These are phyloP conservation scores for Nevesoporus exiguus DNA, from an alignment of 768 basidiomycete species.

Conservation along the genomic window DNA sequence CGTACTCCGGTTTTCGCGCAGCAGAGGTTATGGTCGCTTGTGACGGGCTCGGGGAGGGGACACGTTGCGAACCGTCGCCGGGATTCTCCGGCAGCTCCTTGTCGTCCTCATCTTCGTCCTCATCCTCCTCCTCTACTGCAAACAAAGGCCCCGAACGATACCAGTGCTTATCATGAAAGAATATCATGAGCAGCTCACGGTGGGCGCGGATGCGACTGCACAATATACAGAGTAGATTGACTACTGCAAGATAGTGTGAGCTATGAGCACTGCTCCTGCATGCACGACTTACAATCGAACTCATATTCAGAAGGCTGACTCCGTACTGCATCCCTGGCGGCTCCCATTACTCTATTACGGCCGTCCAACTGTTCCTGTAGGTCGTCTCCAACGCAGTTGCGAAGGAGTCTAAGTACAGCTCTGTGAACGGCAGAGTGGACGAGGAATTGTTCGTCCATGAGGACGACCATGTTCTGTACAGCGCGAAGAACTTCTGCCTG, in stretches of 20 bases:
- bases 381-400: constrained; percentile 90
- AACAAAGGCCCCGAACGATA: constrained; percentile 74
- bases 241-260: constrained; percentile 51
- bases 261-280: not conserved
- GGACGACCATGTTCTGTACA: constrained; percentile 87
- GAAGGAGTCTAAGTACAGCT: constrained; percentile 78
- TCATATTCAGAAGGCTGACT: constrained; percentile 85
- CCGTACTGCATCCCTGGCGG: constrained; percentile 66
- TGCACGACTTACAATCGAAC: constrained; percentile 66
- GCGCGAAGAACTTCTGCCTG: constrained; percentile 85
- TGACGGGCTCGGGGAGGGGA: constrained; percentile 60
- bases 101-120: constrained; percentile 51
- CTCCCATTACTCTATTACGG: constrained; percentile 71
- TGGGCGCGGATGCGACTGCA: constrained; percentile 90
- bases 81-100: constrained; percentile 12
- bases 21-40: constrained; percentile 54
- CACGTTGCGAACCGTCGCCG: constrained; percentile 17
- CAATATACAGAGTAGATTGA: constrained; percentile 86
- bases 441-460: constrained; percentile 90
- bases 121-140: constrained; percentile 72
- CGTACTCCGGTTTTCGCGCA: constrained; percentile 78
- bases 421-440: constrained; percentile 89
- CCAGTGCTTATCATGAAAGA: constrained; percentile 94
- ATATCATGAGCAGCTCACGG: constrained; percentile 90
- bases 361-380: constrained; percentile 86